phyloP scores from a whole-genome alignment of 164 flowering plant species.

The Magnolia kwangsiensis region DNA sequence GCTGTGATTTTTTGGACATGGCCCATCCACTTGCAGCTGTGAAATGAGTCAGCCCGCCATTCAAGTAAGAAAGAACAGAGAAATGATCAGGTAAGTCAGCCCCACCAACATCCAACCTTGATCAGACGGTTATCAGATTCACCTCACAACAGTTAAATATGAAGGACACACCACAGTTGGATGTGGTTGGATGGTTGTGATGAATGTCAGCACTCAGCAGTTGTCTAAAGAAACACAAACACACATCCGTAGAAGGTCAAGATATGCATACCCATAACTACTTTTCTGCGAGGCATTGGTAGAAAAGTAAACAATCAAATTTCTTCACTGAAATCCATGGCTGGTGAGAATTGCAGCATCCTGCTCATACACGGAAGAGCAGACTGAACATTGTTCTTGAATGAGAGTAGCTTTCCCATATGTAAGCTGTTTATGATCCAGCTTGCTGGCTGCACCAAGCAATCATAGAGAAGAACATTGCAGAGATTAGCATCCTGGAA shows the following conservation, averaged over 20 bases:
- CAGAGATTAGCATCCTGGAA: not conserved
- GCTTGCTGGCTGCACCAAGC: constrained; percentile 51
- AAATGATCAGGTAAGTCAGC: not conserved
- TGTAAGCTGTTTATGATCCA: constrained; percentile 76
- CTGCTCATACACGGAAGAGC: constrained; percentile 14
- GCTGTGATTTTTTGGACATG: not conserved
- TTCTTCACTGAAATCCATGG: constrained; percentile 24
- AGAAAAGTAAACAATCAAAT: constrained; percentile 14
- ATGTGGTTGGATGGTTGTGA: not conserved
- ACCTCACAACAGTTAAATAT: not conserved
- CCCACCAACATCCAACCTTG: not conserved
- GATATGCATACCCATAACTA: not conserved
- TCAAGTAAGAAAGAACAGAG: not conserved
- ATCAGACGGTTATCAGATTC: not conserved
- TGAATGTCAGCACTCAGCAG: not conserved
- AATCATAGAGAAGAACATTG: not conserved
- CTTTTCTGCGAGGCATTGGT: not conserved
- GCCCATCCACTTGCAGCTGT: not conserved
- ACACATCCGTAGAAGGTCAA: not conserved
- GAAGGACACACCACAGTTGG: not conserved
- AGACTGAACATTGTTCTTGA: constrained; percentile 21
- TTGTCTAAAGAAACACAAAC: not conserved
- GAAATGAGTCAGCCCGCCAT: not conserved
- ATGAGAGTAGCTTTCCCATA: constrained; percentile 56
- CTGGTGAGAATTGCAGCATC: constrained; percentile 11